phyloP scores from a whole-genome alignment of 129 eudicot species.

The Flaveria ramosissima region DNA sequence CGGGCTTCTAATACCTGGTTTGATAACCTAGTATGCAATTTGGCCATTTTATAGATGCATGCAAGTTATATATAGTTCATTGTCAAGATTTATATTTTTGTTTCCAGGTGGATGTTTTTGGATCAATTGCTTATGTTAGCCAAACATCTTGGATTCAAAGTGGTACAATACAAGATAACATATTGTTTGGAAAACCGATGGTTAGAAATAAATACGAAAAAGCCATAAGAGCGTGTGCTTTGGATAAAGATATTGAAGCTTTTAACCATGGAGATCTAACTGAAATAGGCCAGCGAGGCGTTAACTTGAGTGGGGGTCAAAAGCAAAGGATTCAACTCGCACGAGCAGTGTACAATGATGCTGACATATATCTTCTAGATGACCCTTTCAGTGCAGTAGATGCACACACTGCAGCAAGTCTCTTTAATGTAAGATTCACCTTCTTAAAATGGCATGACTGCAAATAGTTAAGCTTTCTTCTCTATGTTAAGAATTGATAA shows the following conservation, averaged over 20 bases:
- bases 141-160: conserved; percentile 89
- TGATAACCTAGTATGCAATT: background rate
- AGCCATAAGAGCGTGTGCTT: conserved; percentile 60
- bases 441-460: conserved; percentile 1
- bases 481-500: background rate
- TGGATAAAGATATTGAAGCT: conserved; percentile 68
- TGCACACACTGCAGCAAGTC: conserved; percentile 85
- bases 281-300: conserved; percentile 84
- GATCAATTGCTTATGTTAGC: conserved; percentile 80
- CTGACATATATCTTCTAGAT: conserved; percentile 83
- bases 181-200: conserved; percentile 76
- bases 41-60: background rate
- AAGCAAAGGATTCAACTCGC: conserved; percentile 89
- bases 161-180: conserved; percentile 78
- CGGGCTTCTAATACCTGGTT: background rate
- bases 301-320: conserved; percentile 90
- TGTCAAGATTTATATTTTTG: background rate
- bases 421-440: conserved; percentile 55
- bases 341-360: conserved; percentile 79
- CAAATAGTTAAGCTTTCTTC: conserved; percentile 3
- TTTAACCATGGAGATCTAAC: conserved; percentile 77
- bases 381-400: conserved; percentile 93
- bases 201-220: conserved; percentile 52
- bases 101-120: conserved; percentile 54
- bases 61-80: background rate